A percentile compares a stretch with the other conserved stretches of the same genome.
Evolutionary conservation across 1,284 basidiomycete genomes (phyloP).

Genomic region (Takashimella koratensis): DNA sequence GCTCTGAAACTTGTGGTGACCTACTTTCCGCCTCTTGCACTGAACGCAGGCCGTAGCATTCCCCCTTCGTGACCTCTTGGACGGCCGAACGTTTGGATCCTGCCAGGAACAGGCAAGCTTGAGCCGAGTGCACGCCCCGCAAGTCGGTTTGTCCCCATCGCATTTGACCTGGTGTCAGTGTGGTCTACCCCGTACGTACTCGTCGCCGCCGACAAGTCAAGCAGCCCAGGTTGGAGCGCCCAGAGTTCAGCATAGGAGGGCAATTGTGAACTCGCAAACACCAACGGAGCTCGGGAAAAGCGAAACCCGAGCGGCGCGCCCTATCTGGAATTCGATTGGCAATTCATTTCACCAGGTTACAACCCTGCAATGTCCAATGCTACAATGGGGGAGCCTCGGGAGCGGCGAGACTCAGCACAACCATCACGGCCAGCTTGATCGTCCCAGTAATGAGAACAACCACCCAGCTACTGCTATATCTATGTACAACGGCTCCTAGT

Average conservation of each 20-base stretch:
- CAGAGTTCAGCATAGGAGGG: too few relatives aligned
- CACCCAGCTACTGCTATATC: conserved; percentile 27
- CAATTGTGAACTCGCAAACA: too few relatives aligned
- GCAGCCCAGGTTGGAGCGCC: background rate
- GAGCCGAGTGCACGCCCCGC: conserved; percentile 5
- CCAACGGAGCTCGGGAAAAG: too few relatives aligned
- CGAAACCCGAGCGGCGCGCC: too few relatives aligned
- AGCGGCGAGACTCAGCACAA: conserved; percentile 6
- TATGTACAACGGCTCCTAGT: conserved; percentile 35
- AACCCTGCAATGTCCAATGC: too few relatives aligned
- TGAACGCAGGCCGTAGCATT: conserved; percentile 7
- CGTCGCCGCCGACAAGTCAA: background rate
- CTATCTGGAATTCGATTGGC: too few relatives aligned
- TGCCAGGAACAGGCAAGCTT: conserved; percentile 1
- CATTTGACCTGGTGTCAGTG: background rate
- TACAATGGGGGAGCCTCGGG: too few relatives aligned
- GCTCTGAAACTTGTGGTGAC: background rate
- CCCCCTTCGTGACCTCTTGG: conserved; percentile 1
- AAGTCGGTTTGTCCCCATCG: background rate
- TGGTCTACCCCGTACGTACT: background rate
- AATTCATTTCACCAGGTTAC: too few relatives aligned
- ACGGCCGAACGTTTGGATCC: background rate
- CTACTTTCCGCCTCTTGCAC: conserved; percentile 5
- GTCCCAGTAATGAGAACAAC: conserved; percentile 30
- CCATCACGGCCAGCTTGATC: conserved; percentile 26